phyloP scores from a whole-genome alignment of 192 early-diverging fungal genomes.

The Coemansia sp. region DNA sequence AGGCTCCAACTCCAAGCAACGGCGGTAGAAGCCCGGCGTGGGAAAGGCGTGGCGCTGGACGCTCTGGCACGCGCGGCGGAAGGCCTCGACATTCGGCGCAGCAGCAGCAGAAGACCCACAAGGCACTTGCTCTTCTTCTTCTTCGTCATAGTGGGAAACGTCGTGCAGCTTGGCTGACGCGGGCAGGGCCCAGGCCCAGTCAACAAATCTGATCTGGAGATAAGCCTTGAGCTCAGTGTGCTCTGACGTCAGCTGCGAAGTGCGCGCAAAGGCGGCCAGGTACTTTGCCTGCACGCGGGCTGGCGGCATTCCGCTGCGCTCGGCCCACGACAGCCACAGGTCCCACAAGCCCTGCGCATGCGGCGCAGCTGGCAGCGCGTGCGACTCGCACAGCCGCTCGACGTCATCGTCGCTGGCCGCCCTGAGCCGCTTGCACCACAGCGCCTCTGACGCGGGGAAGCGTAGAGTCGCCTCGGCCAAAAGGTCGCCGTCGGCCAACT shows the following conservation, averaged over 20 bases:
- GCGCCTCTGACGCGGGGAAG: constrained; percentile 26
- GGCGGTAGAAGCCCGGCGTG: constrained; percentile 59
- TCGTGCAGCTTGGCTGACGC: constrained; percentile 1
- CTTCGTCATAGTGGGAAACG: not conserved
- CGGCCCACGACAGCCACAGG: constrained; percentile 45
- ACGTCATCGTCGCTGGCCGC: constrained; percentile 12
- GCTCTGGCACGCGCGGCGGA: constrained; percentile 54
- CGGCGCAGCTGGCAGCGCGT: constrained; percentile 30
- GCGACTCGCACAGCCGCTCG: constrained; percentile 48
- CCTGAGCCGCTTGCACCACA: constrained; percentile 32
- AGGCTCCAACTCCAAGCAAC: constrained; percentile 64
- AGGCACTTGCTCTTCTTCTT: not conserved
- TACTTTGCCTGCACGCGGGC: constrained; percentile 53
- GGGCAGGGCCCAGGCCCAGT: constrained; percentile 55
- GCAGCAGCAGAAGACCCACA: no score
- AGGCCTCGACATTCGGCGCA: constrained; percentile 36
- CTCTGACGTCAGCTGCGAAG: constrained; percentile 51
- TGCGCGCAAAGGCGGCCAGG: constrained; percentile 53
- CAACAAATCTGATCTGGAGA: constrained; percentile 57
- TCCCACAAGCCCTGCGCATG: constrained; percentile 47
- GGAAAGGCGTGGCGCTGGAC: constrained; percentile 60
- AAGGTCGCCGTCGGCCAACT: constrained; percentile 17
- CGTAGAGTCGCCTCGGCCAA: constrained; percentile 21
- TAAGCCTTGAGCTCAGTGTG: constrained; percentile 54
- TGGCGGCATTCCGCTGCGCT: constrained; percentile 13